Base-by-base conservation (phyloP, 208 protist species). In the Leptomonas pyrrhocoris region DNA sequence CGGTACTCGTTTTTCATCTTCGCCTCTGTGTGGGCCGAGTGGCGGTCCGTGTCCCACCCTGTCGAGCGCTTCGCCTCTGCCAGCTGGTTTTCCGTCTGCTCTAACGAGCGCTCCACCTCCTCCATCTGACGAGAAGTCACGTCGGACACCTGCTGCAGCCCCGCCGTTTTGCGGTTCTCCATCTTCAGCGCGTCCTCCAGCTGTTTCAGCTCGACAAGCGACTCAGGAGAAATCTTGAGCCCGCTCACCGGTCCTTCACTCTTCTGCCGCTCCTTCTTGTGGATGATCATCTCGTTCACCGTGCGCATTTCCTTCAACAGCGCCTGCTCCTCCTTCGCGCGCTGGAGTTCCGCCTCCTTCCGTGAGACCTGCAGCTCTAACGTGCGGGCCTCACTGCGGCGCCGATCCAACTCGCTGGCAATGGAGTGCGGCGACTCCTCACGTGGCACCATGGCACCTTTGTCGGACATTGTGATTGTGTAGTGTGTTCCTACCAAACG, bases 261-360 rank as follows among this genome's bases (percentile, higher is more conserved):
- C 45, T 55, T 60, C 59, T 81, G 76, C 36, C 77, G 54, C 67
- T 79, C 59, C 55, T 81, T 76, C 68, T 95, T 93, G n/a, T 72
- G 70, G 42, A 94, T 64, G 12, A 88, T 88, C 62, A 96, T 84
- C 68, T 92, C 80, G 69, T 96, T 94, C 68, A 94, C 74, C 0
- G 81, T 82, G 19, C 78, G 79, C 51, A 96, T 83, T 66, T 96
- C 86, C 54, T 84, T 85, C 19, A 91, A 73, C 51, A 96, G 74
- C 28, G 70, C 62, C 73, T 91, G 86, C 74, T 96, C 90, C 66
- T 96, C 90, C 70, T 78, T 81, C 19, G 85, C 86, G 53, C 85
- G 87, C 34, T 83, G 84, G 19, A 96, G 82, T 57, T 96, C 86
- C 23, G 83, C 88, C 64, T 89, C 86, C 71, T 89, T 92, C 18